These are phyloP conservation scores for Pilasporangium apinafurcum DNA, from an alignment of 352 stramenopile genomes.

Conservation along the genomic window DNA sequence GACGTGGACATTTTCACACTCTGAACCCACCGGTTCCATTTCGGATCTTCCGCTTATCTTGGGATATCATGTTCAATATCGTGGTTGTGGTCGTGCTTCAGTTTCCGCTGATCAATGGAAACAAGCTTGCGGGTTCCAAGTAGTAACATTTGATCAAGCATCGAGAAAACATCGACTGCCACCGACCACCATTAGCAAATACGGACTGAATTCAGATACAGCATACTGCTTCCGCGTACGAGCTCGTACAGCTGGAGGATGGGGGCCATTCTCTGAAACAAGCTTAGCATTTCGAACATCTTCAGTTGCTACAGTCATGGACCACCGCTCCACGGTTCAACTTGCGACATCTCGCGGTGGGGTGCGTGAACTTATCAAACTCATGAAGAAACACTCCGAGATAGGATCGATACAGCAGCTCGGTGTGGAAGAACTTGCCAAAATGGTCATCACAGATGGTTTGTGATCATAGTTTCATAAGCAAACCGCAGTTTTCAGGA, in stretches of 20 bases:
- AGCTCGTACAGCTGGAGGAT: conserved; percentile 49
- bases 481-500: not conserved
- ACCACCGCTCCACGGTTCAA: conserved; percentile 26
- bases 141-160: conserved; percentile 45
- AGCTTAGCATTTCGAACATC: conserved; percentile 31
- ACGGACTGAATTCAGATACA: conserved; percentile 32
- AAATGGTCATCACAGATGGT: conserved; percentile 27
- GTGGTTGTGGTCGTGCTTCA: conserved; percentile 32
- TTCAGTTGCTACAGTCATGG: conserved; percentile 18
- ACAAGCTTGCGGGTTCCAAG: conserved; percentile 41
- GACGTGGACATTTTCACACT: conserved; percentile 17
- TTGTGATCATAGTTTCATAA: not conserved
- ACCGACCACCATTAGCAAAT: conserved; percentile 19
- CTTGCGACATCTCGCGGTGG: conserved; percentile 6
- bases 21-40: conserved; percentile 1
- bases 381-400: conserved; percentile 38
- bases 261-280: conserved; percentile 48
- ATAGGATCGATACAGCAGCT: conserved; percentile 29
- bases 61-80: conserved; percentile 55
- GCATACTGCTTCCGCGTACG: conserved; percentile 57
- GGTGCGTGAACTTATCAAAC: conserved; percentile 14
- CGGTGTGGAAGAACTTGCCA: conserved; percentile 29
- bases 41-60: conserved; percentile 39
- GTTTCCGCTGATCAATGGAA: conserved; percentile 30
- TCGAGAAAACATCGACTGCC: conserved; percentile 16